Evolutionary conservation across 352 stramenopile genomes (phyloP).

Genomic region (Thraustochytrium sp.): DNA sequence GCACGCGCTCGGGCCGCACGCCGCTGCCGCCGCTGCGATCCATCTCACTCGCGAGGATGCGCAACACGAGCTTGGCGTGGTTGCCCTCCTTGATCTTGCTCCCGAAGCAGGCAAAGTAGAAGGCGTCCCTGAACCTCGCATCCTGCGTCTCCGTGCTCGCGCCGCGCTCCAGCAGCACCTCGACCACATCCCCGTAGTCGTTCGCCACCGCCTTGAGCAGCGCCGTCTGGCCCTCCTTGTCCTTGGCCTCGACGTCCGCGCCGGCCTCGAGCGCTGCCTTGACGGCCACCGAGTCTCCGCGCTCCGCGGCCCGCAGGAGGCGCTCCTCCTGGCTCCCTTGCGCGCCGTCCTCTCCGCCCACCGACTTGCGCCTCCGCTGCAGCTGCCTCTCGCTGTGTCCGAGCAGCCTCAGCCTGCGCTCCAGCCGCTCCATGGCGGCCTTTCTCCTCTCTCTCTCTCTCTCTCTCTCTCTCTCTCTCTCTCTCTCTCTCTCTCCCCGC

Average conservation of each 20-base stretch:
- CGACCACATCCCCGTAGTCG: not conserved
- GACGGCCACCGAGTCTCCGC: too few relatives aligned
- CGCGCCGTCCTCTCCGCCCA: too few relatives aligned
- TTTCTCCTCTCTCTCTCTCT: too few relatives aligned
- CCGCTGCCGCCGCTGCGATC: not conserved
- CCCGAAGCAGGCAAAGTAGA: not conserved
- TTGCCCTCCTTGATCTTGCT: not conserved
- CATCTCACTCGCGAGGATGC: not conserved
- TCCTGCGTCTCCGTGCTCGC: not conserved
- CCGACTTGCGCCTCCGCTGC: too few relatives aligned
- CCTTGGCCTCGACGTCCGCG: not conserved
- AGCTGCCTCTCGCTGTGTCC: too few relatives aligned
- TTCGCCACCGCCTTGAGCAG: not conserved
- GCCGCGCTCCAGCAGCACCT: not conserved
- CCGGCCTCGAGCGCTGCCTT: not conserved
- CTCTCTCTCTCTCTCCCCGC: too few relatives aligned
- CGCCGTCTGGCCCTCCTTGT: not conserved
- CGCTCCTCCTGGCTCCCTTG: too few relatives aligned
- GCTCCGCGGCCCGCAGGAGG: too few relatives aligned
- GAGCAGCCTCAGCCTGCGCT: too few relatives aligned
- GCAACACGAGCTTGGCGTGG: not conserved
- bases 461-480: too few relatives aligned
- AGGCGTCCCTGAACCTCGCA: not conserved
- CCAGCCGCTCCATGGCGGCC: too few relatives aligned
- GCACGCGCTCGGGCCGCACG: not conserved